These are phyloP conservation scores for Globisporangium cederbergense DNA, from an alignment of 352 stramenopile genomes.

Conservation along the genomic window DNA sequence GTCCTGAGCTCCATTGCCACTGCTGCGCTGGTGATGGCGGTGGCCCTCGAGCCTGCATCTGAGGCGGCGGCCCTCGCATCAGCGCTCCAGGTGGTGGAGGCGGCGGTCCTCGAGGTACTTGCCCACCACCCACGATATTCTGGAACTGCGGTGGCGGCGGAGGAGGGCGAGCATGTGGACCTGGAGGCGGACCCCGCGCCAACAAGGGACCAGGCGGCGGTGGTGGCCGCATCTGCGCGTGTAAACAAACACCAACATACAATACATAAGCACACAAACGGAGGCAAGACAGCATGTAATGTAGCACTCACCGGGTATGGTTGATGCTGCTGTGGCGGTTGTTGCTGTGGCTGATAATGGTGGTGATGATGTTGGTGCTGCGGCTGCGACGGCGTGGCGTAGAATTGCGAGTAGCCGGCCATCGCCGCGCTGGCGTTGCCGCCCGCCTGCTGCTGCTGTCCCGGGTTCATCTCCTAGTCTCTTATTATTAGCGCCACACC, in stretches of 20 bases:
- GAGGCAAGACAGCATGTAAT: background rate
- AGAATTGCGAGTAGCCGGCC: slow-evolving; percentile 69
- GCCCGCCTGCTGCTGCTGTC: slow-evolving; percentile 27
- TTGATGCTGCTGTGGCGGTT: slow-evolving; percentile 6
- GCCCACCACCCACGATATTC: background rate
- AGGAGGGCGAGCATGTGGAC: slow-evolving; percentile 14
- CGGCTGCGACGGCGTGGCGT: slow-evolving; percentile 28
- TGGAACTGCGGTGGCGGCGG: slow-evolving; percentile 13
- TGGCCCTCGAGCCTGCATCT: slow-evolving; percentile 10
- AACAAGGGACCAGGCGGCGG: slow-evolving; percentile 30
- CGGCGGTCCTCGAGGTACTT: slow-evolving; percentile 11
- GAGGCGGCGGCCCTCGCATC: slow-evolving; percentile 14
- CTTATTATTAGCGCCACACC: background rate
- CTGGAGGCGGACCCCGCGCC: slow-evolving; percentile 13
- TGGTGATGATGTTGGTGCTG: slow-evolving; percentile 11
- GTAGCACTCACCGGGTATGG: slow-evolving; percentile 10
- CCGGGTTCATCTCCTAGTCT: slow-evolving; percentile 28
- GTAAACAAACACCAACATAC: background rate
- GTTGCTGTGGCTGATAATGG: background rate
- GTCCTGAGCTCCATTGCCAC: slow-evolving; percentile 73
- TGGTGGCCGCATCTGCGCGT: slow-evolving; percentile 28
- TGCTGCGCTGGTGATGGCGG: slow-evolving; percentile 20
- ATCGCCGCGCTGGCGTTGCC: slow-evolving; percentile 39
- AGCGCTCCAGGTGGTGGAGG: slow-evolving; percentile 15
- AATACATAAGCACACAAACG: background rate